Percentiles rank a stretch among this genome's conserved stretches.
Evolutionary conservation across 2,329 filamentous ascomycete genomes (phyloP).

Genomic region (Aspergillus hortae): DNA sequence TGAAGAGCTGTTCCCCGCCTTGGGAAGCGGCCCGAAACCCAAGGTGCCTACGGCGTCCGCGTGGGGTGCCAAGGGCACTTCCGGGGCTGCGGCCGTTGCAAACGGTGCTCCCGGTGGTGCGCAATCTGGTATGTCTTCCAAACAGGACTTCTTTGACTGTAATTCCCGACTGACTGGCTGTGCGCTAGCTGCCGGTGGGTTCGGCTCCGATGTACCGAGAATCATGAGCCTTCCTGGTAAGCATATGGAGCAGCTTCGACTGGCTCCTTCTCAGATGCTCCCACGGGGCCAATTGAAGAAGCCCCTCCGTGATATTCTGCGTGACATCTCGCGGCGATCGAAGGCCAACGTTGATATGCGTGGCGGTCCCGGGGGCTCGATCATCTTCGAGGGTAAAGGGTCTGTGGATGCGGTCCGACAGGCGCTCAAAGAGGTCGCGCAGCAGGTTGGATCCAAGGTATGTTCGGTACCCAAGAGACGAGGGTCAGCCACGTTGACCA

Average conservation of each 20-base stretch:
- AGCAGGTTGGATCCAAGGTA: conserved; percentile 83
- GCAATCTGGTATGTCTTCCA: conserved; percentile 46
- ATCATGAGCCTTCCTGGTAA: conserved; percentile 77
- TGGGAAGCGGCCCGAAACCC: conserved; percentile 69
- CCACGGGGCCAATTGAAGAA: conserved; percentile 76
- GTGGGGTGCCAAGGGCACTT: conserved; percentile 67
- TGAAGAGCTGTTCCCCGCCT: conserved; percentile 88
- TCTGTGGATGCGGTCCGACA: conserved; percentile 79
- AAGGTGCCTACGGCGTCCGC: conserved; percentile 62
- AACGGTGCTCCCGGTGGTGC: conserved; percentile 55
- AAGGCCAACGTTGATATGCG: conserved; percentile 80
- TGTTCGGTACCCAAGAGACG: conserved; percentile 19
- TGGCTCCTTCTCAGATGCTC: conserved; percentile 73
- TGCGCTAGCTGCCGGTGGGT: conserved; percentile 31
- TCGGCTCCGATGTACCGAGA: conserved; percentile 43
- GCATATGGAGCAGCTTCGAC: conserved; percentile 70
- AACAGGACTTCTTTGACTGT: no score
- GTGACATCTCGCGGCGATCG: conserved; percentile 88
- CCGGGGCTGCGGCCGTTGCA: conserved; percentile 33
- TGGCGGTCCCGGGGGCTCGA: conserved; percentile 65
- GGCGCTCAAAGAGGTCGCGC: conserved; percentile 83
- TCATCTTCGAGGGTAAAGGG: conserved; percentile 82
- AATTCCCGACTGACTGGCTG: conserved; percentile 13
- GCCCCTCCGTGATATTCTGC: conserved; percentile 77
- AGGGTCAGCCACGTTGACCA: conserved; percentile 3